Evolutionary conservation across 306 rosid genomes (phyloP), one percentile per base, ranked within the genome.

Genomic region (Comarum palustre): DNA sequence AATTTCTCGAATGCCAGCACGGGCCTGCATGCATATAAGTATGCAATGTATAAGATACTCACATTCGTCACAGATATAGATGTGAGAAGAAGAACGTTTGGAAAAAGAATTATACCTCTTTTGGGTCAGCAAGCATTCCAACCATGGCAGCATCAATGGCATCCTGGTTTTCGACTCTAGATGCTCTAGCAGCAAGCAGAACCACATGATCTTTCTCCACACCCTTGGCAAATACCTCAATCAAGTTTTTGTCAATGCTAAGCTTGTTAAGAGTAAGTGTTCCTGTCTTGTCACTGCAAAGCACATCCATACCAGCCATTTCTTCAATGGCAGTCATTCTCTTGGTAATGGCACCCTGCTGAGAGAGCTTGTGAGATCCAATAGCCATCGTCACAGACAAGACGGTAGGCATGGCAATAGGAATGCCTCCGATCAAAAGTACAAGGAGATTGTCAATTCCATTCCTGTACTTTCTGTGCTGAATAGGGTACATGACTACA

Each of bases 351-450:
- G 99, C 99, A 69, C 99, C 99, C 69, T 94, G 99, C 81, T 91
- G 91, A 70, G 99, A 90, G 46, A 94, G 89, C 86, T 90, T 85
- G 85, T 94, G 99, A 69, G 99, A 94, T 34, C 99, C 99, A 71
- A 94, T 94, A 80, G 98, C 98, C 96, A 94, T 94, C 17, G 98
- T 94, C 62, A 94, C 98, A 3, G 98, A 93, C 88, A 94, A 74
- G 85, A 94, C 98, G 16, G 98, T 94, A 5, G 98, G 98, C 98
- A 94, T 94, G 69, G 99, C 99, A 80, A 94, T 94, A 65, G 99
- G 99, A 34, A 94, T 94, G 69, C 99, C 99, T 78, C 99, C 99
- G 48, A 94, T 94, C 86, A 94, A 88, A 76, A 94, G 99, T 48
- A 94, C 99, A 77, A 94, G 77, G 69, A 94, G 99, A 79, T 94